These are phyloP conservation scores for Yarrowia deformans DNA, from an alignment of 805 yeast genomes.

Conservation along the genomic window DNA sequence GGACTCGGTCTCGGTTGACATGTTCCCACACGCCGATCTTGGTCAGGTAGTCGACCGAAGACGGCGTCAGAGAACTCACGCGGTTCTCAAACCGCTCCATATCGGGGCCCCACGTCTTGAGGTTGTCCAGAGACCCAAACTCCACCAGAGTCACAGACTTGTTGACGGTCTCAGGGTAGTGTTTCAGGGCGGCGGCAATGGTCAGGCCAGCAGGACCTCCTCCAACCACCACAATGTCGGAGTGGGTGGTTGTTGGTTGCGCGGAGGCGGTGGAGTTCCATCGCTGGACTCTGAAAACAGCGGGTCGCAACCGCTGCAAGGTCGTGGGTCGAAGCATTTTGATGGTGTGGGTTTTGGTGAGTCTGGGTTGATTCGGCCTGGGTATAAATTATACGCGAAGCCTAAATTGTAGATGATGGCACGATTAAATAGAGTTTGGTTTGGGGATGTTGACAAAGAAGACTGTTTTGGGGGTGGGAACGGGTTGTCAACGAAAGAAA, in stretches of 20 bases:
- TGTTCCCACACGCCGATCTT: constrained; percentile 79
- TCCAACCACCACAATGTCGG: constrained; percentile 86
- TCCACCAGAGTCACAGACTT: constrained; percentile 76
- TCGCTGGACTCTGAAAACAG: neutral
- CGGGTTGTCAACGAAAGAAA: too few species aligned
- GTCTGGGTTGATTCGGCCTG: neutral
- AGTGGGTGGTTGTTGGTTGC: constrained; percentile 30
- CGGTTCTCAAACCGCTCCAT: constrained; percentile 71
- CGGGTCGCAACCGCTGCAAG: neutral
- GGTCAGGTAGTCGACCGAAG: constrained; percentile 68
- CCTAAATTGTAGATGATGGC: neutral
- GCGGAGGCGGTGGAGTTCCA: constrained; percentile 21
- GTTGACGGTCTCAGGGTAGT: constrained; percentile 65
- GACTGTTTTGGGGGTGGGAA: neutral
- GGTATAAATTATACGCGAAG: neutral
- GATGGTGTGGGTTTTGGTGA: too few species aligned
- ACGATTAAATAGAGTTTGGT: constrained; percentile 1
- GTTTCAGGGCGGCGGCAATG: constrained; percentile 76
- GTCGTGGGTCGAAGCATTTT: constrained; percentile 19
- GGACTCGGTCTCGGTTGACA: constrained; percentile 72
- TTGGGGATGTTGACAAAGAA: neutral
- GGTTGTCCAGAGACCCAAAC: constrained; percentile 63
- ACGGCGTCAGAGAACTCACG: constrained; percentile 86
- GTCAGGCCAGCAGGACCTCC: constrained; percentile 98
- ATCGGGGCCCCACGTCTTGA: constrained; percentile 57